phyloP scores from a whole-genome alignment of 352 stramenopile species.

The Peronospora farinosa region DNA sequence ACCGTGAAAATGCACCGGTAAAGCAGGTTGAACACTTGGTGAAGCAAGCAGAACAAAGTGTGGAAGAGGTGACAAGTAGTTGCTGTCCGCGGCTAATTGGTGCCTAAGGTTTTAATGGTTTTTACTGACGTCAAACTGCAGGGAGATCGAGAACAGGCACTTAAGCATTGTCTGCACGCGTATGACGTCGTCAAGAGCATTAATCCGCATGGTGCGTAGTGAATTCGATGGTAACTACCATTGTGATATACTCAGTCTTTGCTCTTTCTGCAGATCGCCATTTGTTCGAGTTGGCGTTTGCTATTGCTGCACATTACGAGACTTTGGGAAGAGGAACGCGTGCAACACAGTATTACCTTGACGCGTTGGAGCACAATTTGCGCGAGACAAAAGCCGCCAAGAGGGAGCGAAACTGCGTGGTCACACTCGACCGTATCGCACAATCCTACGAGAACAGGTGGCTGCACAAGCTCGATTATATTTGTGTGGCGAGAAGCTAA shows the following conservation, averaged over 20 bases:
- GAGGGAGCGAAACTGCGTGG: conserved; percentile 41
- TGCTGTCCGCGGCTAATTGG: background rate
- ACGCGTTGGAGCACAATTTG: conserved; percentile 44
- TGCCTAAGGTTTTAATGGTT: background rate
- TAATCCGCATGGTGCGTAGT: conserved; percentile 46
- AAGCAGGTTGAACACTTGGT: conserved; percentile 50
- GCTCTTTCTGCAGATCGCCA: conserved; percentile 43
- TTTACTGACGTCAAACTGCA: conserved; percentile 5
- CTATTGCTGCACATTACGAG: conserved; percentile 73
- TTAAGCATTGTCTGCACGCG: conserved; percentile 61
- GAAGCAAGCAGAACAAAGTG: conserved; percentile 42
- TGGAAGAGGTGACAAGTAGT: conserved; percentile 31
- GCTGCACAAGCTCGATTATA: background rate
- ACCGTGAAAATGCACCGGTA: conserved; percentile 51
- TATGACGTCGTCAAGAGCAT: conserved; percentile 60
- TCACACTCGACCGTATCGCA: conserved; percentile 71
- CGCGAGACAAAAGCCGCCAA: conserved; percentile 29
- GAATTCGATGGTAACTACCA: background rate
- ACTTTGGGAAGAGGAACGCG: conserved; percentile 32
- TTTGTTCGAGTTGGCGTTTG: conserved; percentile 71
- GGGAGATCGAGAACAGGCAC: conserved; percentile 45
- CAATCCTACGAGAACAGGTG: conserved; percentile 66
- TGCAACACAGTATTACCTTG: conserved; percentile 64
- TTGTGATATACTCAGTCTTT: background rate
- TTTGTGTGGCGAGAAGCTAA: background rate